Evolutionary conservation across 2,329 filamentous ascomycete genomes (phyloP), one percentile per base, ranked within the genome.

Genomic region (Colletotrichum tropicale): DNA sequence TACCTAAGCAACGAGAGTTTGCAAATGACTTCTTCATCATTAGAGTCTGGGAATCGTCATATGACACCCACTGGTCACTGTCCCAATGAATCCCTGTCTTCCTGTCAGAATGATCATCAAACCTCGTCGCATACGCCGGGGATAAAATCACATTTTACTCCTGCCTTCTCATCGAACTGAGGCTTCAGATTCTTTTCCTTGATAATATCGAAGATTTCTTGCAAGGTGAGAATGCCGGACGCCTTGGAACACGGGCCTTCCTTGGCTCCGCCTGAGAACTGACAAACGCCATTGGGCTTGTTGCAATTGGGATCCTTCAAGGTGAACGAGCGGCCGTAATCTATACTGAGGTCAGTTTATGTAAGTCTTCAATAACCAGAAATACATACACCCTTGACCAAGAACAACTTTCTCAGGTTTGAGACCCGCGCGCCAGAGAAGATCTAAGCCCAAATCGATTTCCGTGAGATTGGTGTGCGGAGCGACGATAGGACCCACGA

Each of bases 381-480:
- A 56, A 28, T 15, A 16, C 60, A 6, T 30, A 87, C 89, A 5
- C 80, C 86, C 5, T 85, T 38, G 38, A 2, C 89, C 89, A 8
- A 91, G 70, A 5, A 80, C 81, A 6, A 91, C 81, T 26, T 87
- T 85, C 0, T 76, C 65, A 0, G 88, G 84, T 6, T 82, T 78
- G 30, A 91, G 81, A 43, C 85, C 79, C 66, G 84, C 86, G 8
- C 87, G 82, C 88, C 89, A 90, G 3, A 91, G 78, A 0, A 90
- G 85, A 4, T 89, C 84, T 0, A 89, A 73, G 0, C 80, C 82
- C 1, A 77, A n/a, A 2, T 88, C 77, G 34, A 89, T 88, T 76
- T 89, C 87, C 3, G 87, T 87, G 4, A 89, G 70, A 76, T 89
- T 89, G 1, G 87, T 88, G 73, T 90, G 88, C 0, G 82, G 78